These are phyloP conservation scores for Fusarium algeriense DNA, from an alignment of 2,329 filamentous ascomycete species.

Conservation along the genomic window DNA sequence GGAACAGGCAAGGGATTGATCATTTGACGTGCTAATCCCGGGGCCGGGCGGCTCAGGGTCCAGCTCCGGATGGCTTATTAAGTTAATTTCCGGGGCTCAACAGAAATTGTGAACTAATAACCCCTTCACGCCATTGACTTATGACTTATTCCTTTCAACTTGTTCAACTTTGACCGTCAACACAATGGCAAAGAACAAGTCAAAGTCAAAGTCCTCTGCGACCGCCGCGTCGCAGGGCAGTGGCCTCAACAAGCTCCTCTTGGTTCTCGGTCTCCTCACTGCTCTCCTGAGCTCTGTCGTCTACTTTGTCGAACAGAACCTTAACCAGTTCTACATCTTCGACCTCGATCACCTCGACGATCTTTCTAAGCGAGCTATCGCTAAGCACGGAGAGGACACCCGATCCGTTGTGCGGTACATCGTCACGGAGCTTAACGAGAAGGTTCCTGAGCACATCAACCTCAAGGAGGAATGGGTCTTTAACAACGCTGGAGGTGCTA, in stretches of 20 bases:
- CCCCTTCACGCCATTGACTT: conserved; percentile 1
- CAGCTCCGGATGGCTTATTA: conserved; percentile 28
- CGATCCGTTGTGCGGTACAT: conserved; percentile 76
- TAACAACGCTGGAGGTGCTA: conserved; percentile 91
- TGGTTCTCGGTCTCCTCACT: conserved; percentile 65
- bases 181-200: conserved; percentile 36
- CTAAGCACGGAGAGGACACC: conserved; percentile 80
- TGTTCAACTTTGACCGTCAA: conserved; percentile 11
- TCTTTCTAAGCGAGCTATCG: conserved; percentile 74
- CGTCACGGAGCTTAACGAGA: conserved; percentile 71
- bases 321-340: conserved; percentile 81
- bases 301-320: conserved; percentile 69
- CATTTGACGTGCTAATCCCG: conserved; percentile 38
- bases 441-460: conserved; percentile 70
- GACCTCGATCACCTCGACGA: conserved; percentile 75
- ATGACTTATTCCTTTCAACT: neutral
- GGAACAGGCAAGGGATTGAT: conserved; percentile 20
- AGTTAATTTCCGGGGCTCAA: conserved; percentile 34
- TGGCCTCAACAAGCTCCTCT: conserved; percentile 56
- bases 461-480: conserved; percentile 86
- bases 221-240: conserved; percentile 40
- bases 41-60: conserved; percentile 29
- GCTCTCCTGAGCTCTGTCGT: conserved; percentile 66
- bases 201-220: conserved; percentile 38
- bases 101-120: conserved; percentile 22